Evolutionary conservation across 2,329 filamentous ascomycete genomes (phyloP), one percentile per base, ranked within the genome.

Genomic region (Colletotrichum musicola): DNA sequence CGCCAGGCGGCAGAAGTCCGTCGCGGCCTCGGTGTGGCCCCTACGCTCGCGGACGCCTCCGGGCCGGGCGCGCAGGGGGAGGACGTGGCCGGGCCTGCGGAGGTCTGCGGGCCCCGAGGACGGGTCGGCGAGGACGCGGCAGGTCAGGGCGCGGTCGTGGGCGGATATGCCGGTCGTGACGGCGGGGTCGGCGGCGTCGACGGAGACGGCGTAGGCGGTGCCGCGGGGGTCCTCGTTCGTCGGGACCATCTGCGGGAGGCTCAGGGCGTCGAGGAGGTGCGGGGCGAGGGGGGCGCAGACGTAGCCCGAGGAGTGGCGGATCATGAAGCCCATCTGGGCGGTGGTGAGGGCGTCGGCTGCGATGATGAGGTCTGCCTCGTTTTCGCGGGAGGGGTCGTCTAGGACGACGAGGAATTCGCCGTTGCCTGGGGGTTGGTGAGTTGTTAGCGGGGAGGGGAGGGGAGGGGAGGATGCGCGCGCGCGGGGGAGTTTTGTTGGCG

Each of bases 341-440:
- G 94, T 87, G 9, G 95, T 97, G 72, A 98, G 84, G 75, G 92
- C 88, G 73, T 94, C 85, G 71, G 94, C 95, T 73, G 96, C 93
- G 77, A 98, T 97, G 81, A 98, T 98, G 56, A 99, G 89, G 83
- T 99, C 96, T 80, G 95, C 96, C 87, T 99, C 96, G 81, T 99
- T 99, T 81, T 99, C 96, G 80, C 96, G 95, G 71, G 91, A 89
- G 72, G 94, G 90, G 74, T 93, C 93, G 84, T 99, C 96, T 76
- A 99, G 93, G 44, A 98, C 95, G 71, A 99, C 90, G 78, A 99
- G 92, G 86, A 98, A 98, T 78, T 98, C 91, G 80, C 94, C 94
- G 81, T 90, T 88, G 76, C 86, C 91, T 93, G 72, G 6, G 38
- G 60, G 38, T 58, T 58, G 18, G 10, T 27, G 7, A 27, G 4